These are phyloP conservation scores for Rhodotorula graminis DNA, from an alignment of 768 basidiomycete genomes.

Conservation along the genomic window DNA sequence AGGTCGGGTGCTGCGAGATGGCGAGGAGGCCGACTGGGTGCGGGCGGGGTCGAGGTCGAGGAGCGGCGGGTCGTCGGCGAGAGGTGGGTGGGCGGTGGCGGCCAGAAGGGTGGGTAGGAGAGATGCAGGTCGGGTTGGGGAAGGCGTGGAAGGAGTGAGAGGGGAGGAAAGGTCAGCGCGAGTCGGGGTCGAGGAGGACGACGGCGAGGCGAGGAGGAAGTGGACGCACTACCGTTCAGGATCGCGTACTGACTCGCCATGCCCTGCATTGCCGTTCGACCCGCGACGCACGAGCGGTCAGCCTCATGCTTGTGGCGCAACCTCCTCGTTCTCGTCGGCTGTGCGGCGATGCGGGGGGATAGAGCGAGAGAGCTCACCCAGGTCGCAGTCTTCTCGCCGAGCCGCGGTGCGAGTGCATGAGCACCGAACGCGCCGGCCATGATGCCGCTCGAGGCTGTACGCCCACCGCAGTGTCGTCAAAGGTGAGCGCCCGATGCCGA, in stretches of 20 bases:
- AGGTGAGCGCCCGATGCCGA: neutral
- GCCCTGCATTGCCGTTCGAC: neutral
- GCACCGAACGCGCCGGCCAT: slow-evolving; percentile 34
- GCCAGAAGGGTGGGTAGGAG: too few species aligned
- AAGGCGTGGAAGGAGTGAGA: too few species aligned
- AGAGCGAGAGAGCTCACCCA: slow-evolving; percentile 2
- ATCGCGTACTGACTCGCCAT: slow-evolving; percentile 32
- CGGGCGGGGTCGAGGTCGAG: too few species aligned
- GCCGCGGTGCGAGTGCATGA: slow-evolving; percentile 29
- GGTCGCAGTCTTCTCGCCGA: slow-evolving; percentile 35
- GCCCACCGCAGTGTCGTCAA: too few species aligned
- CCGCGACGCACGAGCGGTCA: too few species aligned
- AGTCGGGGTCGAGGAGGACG: too few species aligned
- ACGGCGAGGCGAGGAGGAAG: neutral
- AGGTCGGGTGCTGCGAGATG: slow-evolving; percentile 33
- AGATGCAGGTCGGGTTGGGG: too few species aligned
- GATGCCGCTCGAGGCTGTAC: slow-evolving; percentile 29
- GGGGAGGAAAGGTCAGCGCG: neutral
- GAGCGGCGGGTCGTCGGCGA: too few species aligned
- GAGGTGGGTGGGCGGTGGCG: too few species aligned
- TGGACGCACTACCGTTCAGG: slow-evolving; percentile 24
- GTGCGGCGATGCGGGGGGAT: too few species aligned
- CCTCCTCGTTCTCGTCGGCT: too few species aligned
- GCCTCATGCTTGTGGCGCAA: too few species aligned
- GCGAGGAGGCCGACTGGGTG: slow-evolving; percentile 35